Percentiles rank a stretch among this genome's conserved stretches.
Evolutionary conservation across 2,329 filamentous ascomycete genomes (phyloP).

Genomic region (Claviceps capensis): DNA sequence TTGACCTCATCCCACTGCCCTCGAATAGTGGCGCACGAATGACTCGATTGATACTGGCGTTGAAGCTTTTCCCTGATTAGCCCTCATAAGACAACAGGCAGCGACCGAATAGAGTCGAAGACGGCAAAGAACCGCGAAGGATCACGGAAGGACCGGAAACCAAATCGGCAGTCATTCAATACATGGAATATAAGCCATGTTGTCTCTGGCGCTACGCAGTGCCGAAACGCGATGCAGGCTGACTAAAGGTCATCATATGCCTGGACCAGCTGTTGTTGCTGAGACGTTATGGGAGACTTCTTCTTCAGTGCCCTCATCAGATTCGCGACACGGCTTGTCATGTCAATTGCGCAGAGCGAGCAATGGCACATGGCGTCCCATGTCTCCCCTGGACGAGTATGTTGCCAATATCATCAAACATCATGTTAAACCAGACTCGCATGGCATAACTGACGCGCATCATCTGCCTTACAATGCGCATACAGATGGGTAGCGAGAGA

Average conservation of each 20-base stretch:
- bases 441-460: constrained; percentile 4
- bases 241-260: constrained; percentile 11
- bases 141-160: neutral
- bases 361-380: constrained; percentile 43
- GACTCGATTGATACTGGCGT: neutral
- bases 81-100: neutral
- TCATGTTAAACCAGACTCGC: neutral
- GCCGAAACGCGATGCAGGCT: constrained; percentile 27
- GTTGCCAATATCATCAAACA: constrained; percentile 12
- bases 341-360: constrained; percentile 11
- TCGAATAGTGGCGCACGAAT: neutral
- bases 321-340: neutral
- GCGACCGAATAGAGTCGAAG: neutral
- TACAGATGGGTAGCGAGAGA: constrained; percentile 82
- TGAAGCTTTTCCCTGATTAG: too few relatives aligned
- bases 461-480: neutral
- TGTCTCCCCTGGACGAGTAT: constrained; percentile 52
- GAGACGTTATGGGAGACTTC: neutral
- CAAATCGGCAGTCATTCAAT: constrained; percentile 5
- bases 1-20: neutral
- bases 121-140: neutral
- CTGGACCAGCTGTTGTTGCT: constrained; percentile 3
- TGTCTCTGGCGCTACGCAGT: constrained; percentile 31
- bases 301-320: neutral
- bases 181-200: constrained; percentile 30